Evolutionary conservation across 2,329 filamentous ascomycete genomes (phyloP), one percentile per base, ranked within the genome.

Genomic region (Penicillium sumatraense): DNA sequence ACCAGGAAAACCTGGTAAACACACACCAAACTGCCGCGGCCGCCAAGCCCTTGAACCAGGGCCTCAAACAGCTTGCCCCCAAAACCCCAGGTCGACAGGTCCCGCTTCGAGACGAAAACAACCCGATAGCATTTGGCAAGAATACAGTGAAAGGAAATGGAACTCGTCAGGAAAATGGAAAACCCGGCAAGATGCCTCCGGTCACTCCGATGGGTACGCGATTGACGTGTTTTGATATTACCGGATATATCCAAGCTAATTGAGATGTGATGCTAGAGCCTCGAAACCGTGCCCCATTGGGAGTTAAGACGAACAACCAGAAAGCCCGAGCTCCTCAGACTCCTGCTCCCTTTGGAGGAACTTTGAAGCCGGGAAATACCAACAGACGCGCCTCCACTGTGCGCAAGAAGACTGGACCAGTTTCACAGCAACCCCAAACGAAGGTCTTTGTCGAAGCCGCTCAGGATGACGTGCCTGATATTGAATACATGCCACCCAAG

Each of bases 291-390:
- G 92, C 93, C 33, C 90, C 91, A 11, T 79, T 99, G 45, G 93
- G 93, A 29, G 89, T 91, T 81, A 99, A 99, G 76, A 98, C 93
- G 1, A 98, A 95, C 49, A 99, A 99, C 74, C 91, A 90, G 51
- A 98, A 96, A 79, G 84, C 88, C 56, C 85, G 81, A 69, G 82
- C 81, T 47, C 83, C 86, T 62, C 87, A 89, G 60, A 87, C 86
- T 3, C 84, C 84, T 6, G 87, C 84, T 26, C 87, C 83, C 27
- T 88, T 87, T 65, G 78, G 78, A 55, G 78, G 80, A 20, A 80
- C 82, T 36, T 80, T 82, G 45, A 85, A 87, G 55, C 74, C 83
- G 47, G 86, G 87, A 60, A 88, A 87, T 73, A 85, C 85, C 1
- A 82, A 85, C 54, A 73, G 78, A 16, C 87, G 85, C 60, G 83